Conservation (phyloP, 1,284 basidiomycete species). For the Cryptococcus neoformans region DNA sequence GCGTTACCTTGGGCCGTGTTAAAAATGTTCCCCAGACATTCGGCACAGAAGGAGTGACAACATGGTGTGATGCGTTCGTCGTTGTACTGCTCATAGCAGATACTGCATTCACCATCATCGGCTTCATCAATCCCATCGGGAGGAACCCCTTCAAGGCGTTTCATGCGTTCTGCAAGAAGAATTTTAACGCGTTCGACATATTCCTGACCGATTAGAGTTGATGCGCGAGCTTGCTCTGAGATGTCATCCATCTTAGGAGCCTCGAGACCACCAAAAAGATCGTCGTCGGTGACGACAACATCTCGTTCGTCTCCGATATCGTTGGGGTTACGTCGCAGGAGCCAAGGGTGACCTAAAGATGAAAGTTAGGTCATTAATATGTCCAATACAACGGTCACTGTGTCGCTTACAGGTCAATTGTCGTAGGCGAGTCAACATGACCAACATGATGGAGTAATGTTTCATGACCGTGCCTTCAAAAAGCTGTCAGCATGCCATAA, state of each 20-base stretch:
- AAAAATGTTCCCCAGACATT: constrained; percentile 39
- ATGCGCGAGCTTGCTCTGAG: constrained; percentile 30
- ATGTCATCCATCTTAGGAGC: constrained; percentile 18
- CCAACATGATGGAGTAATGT: constrained; percentile 38
- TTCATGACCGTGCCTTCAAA: constrained; percentile 39
- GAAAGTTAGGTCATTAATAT: neutral
- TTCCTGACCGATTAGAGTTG: constrained; percentile 16
- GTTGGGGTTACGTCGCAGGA: constrained; percentile 33
- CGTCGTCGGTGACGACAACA: constrained; percentile 35
- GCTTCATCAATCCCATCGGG: constrained; percentile 19
- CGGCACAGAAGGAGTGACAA: constrained; percentile 40
- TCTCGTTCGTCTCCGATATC: constrained; percentile 24
- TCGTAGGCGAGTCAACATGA: constrained; percentile 40
- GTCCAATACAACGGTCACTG: neutral
- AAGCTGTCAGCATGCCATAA: neutral
- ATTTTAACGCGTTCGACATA: constrained; percentile 26
- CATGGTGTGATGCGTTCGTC: constrained; percentile 42
- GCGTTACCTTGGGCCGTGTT: constrained; percentile 22
- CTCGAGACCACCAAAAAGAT: constrained; percentile 21
- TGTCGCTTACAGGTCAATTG: constrained; percentile 25
- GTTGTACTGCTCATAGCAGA: constrained; percentile 40
- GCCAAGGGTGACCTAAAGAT: constrained; percentile 34
- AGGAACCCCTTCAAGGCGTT: constrained; percentile 3
- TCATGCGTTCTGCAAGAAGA: constrained; percentile 30
- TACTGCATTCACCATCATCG: constrained; percentile 29